Evolutionary conservation across 257 asterid genomes (phyloP), one percentile per base, ranked within the genome.

Genomic region (Misopates orontium): DNA sequence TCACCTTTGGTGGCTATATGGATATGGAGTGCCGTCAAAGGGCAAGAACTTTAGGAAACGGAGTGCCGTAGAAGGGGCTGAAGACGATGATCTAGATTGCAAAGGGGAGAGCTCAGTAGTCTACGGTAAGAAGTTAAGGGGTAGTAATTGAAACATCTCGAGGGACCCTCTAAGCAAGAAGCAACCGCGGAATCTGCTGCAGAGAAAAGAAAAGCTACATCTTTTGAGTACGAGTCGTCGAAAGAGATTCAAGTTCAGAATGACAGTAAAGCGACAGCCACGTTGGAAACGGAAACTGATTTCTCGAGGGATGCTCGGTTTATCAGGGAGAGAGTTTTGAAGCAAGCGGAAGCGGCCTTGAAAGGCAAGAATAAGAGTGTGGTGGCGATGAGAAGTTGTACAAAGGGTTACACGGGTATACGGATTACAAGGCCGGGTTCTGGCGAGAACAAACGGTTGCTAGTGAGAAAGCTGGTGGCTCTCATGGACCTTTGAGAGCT

Each of bases 401-500:
- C 64, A 89, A 84, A 67, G 96, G 97, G 15, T 72, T 90, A 48
- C 84, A 88, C 64, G 96, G 87, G 42, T 94, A 94, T 70, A 94
- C 95, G 2, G 99, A 94, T 78, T 69, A 86, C 82, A 94, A 88
- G 59, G 97, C 96, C 71, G 99, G 99, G 58, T 90, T 94, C 61
- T 70, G 97, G 59, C 80, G 96, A 56, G 99, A 90, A 85, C 95
- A 80, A 13, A 88, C 99, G 0, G 85, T 90, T 65, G 80, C 95
- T 23, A 75, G 95, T 68, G 97, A 88, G 83, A 94, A 94, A 77
- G 97, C 96, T 40, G 96, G 95, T 51, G 97, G 99, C 52, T 64
- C 97, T 1, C 96, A 94, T 54, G 97, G 96, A 58, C 97, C 99
- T 48, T 82, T 90, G 40, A 81, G 96, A 71, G 96, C 99, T 67